phyloP scores from a whole-genome alignment of 1,139 yeast species.

The Ogataea hybrid region DNA sequence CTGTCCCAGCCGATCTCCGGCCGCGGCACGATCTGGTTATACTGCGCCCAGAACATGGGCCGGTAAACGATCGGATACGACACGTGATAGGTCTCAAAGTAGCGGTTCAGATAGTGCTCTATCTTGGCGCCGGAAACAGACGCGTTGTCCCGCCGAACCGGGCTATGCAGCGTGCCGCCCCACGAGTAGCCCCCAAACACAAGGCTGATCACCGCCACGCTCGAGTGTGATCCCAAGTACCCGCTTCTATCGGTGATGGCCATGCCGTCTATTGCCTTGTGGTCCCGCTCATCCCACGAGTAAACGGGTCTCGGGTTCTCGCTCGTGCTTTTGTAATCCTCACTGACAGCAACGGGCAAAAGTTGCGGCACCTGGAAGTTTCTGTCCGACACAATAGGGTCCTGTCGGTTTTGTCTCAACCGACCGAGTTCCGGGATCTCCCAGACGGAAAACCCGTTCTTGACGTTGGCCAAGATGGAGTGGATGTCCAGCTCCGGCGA shows the following conservation, averaged over 20 bases:
- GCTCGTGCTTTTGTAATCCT: neutral
- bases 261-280: conserved; percentile 13
- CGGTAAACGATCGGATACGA: conserved; percentile 18
- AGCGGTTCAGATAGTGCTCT: conserved; percentile 11
- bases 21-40: conserved; percentile 14
- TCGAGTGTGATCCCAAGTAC: conserved; percentile 15
- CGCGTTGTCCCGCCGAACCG: neutral
- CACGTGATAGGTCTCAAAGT: conserved; percentile 16
- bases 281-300: conserved; percentile 13
- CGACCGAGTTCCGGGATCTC: conserved; percentile 8
- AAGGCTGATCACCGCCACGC: conserved; percentile 28
- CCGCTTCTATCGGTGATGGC: conserved; percentile 17
- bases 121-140: conserved; percentile 21
- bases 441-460: conserved; percentile 10
- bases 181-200: conserved; percentile 29
- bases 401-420: neutral
- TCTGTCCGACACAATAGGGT: neutral
- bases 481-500: conserved; percentile 9
- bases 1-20: conserved; percentile 17
- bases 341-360: neutral
- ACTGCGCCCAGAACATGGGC: conserved; percentile 19
- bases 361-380: conserved; percentile 5
- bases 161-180: conserved; percentile 8
- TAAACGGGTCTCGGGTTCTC: neutral
- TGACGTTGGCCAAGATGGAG: conserved; percentile 7